phyloP scores from a whole-genome alignment of 78 protist species.

The Emiliania huxleyi region DNA sequence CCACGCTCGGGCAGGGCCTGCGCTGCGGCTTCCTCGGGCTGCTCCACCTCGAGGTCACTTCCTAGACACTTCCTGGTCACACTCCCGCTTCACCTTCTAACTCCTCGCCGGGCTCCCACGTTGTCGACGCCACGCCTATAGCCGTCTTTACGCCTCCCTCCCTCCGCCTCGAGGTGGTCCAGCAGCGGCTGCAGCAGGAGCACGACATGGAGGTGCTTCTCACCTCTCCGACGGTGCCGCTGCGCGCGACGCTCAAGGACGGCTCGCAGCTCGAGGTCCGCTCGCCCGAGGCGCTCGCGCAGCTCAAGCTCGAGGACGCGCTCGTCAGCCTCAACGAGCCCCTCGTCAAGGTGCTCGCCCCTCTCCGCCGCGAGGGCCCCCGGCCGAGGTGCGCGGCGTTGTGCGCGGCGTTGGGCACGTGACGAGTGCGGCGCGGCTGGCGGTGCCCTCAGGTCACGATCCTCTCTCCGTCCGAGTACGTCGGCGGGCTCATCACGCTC shows the following conservation, averaged over 20 bases:
- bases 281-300: background rate
- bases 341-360: background rate
- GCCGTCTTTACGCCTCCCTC: too few relatives aligned
- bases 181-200: background rate
- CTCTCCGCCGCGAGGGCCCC: too few relatives aligned
- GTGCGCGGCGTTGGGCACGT: too few relatives aligned
- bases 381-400: too few relatives aligned
- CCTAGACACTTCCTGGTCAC: too few relatives aligned
- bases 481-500: slow-evolving; percentile 54
- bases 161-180: slow-evolving; percentile 85
- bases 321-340: background rate
- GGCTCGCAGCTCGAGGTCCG: background rate
- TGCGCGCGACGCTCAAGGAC: slow-evolving; percentile 23
- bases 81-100: too few relatives aligned
- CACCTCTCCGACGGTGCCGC: slow-evolving; percentile 87
- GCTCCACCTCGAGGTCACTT: slow-evolving; percentile 92
- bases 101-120: too few relatives aligned
- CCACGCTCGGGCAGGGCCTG: background rate
- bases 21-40: slow-evolving; percentile 89
- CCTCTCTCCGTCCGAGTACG: slow-evolving; percentile 65
- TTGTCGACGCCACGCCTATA: too few relatives aligned
- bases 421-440: too few relatives aligned
- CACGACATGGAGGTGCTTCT: slow-evolving; percentile 55
- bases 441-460: too few relatives aligned
- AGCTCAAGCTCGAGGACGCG: background rate